These are phyloP conservation scores for Panicum virgatum DNA, from an alignment of 202 grass and related monocot species.

Conservation along the genomic window DNA sequence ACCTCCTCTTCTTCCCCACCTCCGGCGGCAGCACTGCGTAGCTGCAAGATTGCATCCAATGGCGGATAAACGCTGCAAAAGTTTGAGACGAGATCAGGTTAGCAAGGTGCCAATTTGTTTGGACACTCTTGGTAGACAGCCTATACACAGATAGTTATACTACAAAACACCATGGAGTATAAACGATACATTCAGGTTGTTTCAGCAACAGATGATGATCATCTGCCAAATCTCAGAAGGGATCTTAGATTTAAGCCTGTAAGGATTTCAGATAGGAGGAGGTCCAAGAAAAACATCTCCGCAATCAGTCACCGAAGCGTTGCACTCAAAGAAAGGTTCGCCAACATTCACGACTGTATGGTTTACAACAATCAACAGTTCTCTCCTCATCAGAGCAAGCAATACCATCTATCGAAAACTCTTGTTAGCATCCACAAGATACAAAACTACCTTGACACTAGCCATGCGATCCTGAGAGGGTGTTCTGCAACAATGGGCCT, in stretches of 20 bases:
- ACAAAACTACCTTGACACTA: constrained; percentile 20
- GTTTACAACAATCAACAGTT: constrained; percentile 33
- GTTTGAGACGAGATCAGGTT: neutral
- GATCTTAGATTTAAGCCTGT: neutral
- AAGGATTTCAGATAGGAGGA: neutral
- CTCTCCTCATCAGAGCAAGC: neutral
- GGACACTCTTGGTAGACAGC: neutral
- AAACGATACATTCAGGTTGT: neutral
- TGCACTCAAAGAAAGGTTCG: neutral
- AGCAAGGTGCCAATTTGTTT: neutral
- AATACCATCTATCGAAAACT: constrained; percentile 17
- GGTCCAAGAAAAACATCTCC: neutral
- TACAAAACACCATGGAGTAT: neutral
- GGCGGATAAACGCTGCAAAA: neutral
- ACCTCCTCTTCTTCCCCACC: too few species aligned
- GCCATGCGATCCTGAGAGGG: neutral
- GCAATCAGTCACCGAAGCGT: neutral
- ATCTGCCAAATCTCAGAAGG: neutral
- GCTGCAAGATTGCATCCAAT: too few species aligned
- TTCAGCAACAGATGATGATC: neutral
- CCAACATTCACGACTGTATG: constrained; percentile 23
- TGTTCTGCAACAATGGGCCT: neutral
- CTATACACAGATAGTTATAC: neutral
- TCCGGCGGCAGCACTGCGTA: too few species aligned
- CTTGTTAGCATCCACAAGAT: constrained; percentile 39